Conservation (phyloP, 306 rosid genomes). For the Medicago lupulina region DNA sequence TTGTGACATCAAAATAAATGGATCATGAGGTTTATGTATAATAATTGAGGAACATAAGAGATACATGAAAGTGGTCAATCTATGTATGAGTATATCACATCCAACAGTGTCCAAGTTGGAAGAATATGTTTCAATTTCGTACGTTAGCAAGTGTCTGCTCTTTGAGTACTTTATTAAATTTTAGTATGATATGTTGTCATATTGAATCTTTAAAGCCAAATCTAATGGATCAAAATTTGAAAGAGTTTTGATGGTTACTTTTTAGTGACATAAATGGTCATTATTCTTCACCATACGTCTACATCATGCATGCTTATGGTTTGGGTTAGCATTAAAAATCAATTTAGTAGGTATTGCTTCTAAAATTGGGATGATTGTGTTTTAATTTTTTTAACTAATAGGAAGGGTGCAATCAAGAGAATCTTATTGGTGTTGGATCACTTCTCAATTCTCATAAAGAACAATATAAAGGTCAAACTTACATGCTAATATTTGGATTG, state of each 20-base stretch:
- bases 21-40: slow-evolving; percentile 30
- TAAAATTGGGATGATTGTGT: slow-evolving; percentile 41
- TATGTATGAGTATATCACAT: slow-evolving; percentile 28
- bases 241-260: slow-evolving; percentile 44
- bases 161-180: background rate
- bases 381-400: slow-evolving; percentile 20
- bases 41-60: slow-evolving; percentile 24
- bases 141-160: slow-evolving; percentile 45
- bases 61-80: slow-evolving; percentile 29
- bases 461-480: slow-evolving; percentile 31
- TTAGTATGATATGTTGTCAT: slow-evolving; percentile 27
- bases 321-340: slow-evolving; percentile 38
- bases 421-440: slow-evolving; percentile 45
- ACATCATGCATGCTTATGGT: slow-evolving; percentile 43
- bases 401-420: slow-evolving; percentile 33
- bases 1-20: background rate
- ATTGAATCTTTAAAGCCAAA: slow-evolving; percentile 34
- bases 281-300: slow-evolving; percentile 26
- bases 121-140: slow-evolving; percentile 49
- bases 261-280: slow-evolving; percentile 34
- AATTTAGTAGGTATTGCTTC: slow-evolving; percentile 7
- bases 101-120: slow-evolving; percentile 48
- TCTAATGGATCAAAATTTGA: slow-evolving; percentile 40
- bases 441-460: slow-evolving; percentile 29
- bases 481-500: slow-evolving; percentile 8